These are phyloP conservation scores for Scutellaria galericulata DNA, from an alignment of 257 asterid genomes.

Conservation along the genomic window DNA sequence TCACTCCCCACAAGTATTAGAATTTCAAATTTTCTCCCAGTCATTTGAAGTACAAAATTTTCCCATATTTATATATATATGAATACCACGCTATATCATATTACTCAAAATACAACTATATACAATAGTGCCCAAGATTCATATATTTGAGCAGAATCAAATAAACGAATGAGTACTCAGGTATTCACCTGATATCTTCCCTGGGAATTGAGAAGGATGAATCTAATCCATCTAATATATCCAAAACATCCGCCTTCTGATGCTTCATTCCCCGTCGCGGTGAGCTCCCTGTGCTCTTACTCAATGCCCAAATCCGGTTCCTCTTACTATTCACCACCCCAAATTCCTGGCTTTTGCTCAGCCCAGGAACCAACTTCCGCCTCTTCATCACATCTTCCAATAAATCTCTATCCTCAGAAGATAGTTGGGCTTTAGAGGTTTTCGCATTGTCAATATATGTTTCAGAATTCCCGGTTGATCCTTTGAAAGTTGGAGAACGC, in stretches of 20 bases:
- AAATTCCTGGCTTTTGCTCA: slow-evolving; percentile 93
- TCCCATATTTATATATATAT: slow-evolving; percentile 15
- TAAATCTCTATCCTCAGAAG: slow-evolving; percentile 69
- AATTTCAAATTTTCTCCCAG: background rate
- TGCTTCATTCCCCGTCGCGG: slow-evolving; percentile 53
- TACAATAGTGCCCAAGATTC: slow-evolving; percentile 44
- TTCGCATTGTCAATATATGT: slow-evolving; percentile 24
- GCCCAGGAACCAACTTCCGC: slow-evolving; percentile 58
- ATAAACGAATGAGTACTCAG: slow-evolving; percentile 36
- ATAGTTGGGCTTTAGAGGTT: slow-evolving; percentile 43
- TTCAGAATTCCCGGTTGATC: slow-evolving; percentile 31
- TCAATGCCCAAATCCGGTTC: slow-evolving; percentile 51
- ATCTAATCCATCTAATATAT: slow-evolving; percentile 80
- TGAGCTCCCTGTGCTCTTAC: slow-evolving; percentile 81
- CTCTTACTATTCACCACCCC: slow-evolving; percentile 44
- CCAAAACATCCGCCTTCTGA: slow-evolving; percentile 62
- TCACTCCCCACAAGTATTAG: background rate
- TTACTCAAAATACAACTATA: slow-evolving; percentile 33
- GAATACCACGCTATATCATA: slow-evolving; percentile 35
- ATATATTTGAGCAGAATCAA: slow-evolving; percentile 36
- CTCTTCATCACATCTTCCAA: slow-evolving; percentile 77
- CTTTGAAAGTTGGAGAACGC: slow-evolving; percentile 69
- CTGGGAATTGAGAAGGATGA: slow-evolving; percentile 50
- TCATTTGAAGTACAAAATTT: slow-evolving; percentile 34
- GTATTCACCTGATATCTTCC: slow-evolving; percentile 29